A percentile compares a stretch with the other conserved stretches of the same genome.
Evolutionary conservation across 139 green algal genomes (phyloP).

Genomic region (Auxenochlorella pyrenoidosa): DNA sequence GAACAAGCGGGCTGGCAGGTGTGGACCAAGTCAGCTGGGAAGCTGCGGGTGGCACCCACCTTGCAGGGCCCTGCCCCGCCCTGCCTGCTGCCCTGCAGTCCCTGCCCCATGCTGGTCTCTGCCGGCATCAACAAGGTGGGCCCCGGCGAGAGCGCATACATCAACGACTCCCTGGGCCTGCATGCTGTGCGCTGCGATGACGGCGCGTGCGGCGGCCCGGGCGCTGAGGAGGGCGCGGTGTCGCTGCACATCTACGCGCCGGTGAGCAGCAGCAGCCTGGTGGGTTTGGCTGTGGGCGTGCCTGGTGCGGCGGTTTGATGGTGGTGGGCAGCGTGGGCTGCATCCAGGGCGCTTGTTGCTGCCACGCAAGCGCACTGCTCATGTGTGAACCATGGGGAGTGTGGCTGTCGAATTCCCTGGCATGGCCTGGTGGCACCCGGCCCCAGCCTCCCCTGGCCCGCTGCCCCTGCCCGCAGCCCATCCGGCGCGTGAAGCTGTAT

Average conservation of each 20-base stretch:
- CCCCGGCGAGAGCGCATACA: constrained; percentile 45
- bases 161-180: constrained; percentile 54
- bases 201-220: neutral
- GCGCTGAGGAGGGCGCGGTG: constrained; percentile 33
- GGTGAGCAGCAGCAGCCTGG: too few species aligned
- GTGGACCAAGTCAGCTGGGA: too few species aligned
- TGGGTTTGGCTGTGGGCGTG: too few species aligned
- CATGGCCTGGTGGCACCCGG: too few species aligned
- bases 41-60: too few species aligned
- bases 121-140: neutral
- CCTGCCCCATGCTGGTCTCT: constrained; percentile 11
- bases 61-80: neutral
- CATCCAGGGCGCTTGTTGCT: too few species aligned
- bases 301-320: too few species aligned
- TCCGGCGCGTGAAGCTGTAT: constrained; percentile 52
- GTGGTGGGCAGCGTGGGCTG: too few species aligned
- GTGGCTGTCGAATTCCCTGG: too few species aligned
- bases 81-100: neutral
- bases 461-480: constrained; percentile 33
- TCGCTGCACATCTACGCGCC: constrained; percentile 56
- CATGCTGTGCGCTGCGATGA: constrained; percentile 44
- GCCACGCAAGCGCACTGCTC: too few species aligned
- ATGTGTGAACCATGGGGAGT: too few species aligned
- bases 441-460: neutral
- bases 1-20: neutral